phyloP scores from a whole-genome alignment of 805 yeast species.

The Metschnikowia lochheadii region DNA sequence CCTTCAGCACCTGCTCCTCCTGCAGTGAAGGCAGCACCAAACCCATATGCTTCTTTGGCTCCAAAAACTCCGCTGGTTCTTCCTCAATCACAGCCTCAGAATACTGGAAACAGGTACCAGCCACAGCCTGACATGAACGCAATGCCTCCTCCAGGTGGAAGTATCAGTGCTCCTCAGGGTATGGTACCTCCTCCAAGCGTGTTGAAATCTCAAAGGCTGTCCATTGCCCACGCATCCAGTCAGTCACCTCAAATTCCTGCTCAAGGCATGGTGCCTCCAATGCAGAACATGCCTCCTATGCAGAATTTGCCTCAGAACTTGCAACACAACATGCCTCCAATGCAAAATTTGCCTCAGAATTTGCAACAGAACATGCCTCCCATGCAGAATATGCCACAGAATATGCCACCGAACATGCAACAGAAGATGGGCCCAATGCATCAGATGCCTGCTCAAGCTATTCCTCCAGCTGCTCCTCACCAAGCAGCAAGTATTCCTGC shows the following conservation, averaged over 20 bases:
- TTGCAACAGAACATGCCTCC: neutral
- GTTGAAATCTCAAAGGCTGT: neutral
- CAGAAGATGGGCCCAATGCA: neutral
- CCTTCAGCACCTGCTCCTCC: conserved; percentile 17
- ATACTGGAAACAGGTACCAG: conserved; percentile 9
- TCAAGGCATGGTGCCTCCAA: neutral
- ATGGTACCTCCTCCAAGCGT: conserved; percentile 1
- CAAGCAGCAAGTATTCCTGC: neutral
- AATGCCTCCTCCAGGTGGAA: conserved; percentile 3
- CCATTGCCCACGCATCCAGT: neutral
- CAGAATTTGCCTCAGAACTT: neutral
- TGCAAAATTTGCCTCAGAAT: neutral
- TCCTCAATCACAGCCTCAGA: conserved; percentile 1
- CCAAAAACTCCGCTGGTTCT: conserved; percentile 8
- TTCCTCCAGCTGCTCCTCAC: neutral
- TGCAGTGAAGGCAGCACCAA: conserved; percentile 21
- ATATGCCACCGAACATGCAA: neutral
- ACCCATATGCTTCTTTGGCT: conserved; percentile 28
- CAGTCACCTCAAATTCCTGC: neutral
- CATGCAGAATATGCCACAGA: neutral
- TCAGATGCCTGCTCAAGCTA: neutral
- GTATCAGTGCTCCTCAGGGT: neutral
- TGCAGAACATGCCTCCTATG: neutral
- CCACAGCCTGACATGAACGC: conserved; percentile 6
- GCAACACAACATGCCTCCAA: conserved; percentile 1